Evolutionary conservation across 192 early-diverging fungal genomes (phyloP).

Genomic region (Entophlyctis helioformis): DNA sequence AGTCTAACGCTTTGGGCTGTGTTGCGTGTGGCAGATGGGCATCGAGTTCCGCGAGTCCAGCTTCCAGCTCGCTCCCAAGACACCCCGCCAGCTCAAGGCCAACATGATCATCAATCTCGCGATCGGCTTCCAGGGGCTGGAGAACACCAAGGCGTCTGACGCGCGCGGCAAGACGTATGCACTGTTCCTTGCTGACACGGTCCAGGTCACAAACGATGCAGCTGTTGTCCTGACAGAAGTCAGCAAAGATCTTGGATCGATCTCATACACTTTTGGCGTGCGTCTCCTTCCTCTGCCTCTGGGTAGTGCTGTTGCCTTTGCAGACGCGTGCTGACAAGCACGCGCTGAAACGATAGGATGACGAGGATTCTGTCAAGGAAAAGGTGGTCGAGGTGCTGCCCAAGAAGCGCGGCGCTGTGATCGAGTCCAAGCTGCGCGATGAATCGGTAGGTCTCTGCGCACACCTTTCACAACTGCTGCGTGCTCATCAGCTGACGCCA

Average conservation of each 20-base stretch:
- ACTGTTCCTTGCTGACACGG: conserved; percentile 63
- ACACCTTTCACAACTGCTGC: no score
- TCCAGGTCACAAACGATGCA: conserved; percentile 52
- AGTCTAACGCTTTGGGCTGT: no score
- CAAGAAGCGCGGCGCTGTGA: no score
- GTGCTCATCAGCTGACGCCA: no score
- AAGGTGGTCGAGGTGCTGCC: no score
- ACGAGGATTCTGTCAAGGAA: no score
- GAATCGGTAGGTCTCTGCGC: no score
- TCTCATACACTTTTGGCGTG: conserved; percentile 1
- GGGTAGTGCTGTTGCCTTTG: no score
- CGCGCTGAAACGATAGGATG: no score
- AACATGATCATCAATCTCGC: conserved; percentile 80
- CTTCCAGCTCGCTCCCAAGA: conserved; percentile 67
- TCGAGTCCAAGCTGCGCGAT: no score
- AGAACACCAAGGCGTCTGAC: conserved; percentile 61
- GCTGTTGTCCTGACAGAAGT: conserved; percentile 51
- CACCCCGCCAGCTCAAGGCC: conserved; percentile 46
- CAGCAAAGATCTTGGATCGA: conserved; percentile 27
- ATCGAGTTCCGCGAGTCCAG: conserved; percentile 85
- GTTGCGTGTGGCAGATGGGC: conserved; percentile 49
- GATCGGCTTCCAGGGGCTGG: conserved; percentile 76
- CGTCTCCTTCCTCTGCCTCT: no score
- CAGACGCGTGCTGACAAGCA: no score
- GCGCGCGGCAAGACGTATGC: conserved; percentile 66